These are phyloP conservation scores for Epichloe glyceriae DNA, from an alignment of 2,329 filamentous ascomycete species.

Conservation along the genomic window DNA sequence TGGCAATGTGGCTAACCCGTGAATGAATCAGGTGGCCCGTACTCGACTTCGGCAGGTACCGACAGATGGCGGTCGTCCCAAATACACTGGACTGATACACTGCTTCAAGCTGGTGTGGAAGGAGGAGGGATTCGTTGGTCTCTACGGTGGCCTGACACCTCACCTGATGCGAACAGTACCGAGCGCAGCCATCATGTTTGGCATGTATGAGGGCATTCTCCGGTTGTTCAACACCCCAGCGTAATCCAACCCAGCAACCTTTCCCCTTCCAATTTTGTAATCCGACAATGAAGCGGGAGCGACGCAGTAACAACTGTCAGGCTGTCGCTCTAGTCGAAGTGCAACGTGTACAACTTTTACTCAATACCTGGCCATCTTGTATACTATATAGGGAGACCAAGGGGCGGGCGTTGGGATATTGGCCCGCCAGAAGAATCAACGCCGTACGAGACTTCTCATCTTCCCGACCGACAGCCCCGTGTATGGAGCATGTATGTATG, in stretches of 20 bases:
- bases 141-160: constrained; percentile 85
- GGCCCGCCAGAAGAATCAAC: too few relatives aligned
- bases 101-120: constrained; percentile 81
- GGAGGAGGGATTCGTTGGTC: constrained; percentile 72
- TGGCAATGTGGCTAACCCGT: not conserved
- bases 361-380: not conserved
- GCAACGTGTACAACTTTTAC: not conserved
- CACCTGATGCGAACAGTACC: constrained; percentile 86
- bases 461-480: too few relatives aligned
- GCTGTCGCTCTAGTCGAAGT: not conserved
- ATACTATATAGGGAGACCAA: not conserved
- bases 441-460: too few relatives aligned
- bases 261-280: not conserved
- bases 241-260: constrained; percentile 8
- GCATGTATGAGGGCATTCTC: constrained; percentile 59
- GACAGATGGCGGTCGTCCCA: constrained; percentile 54
- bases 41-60: constrained; percentile 79
- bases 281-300: not conserved
- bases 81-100: constrained; percentile 79
- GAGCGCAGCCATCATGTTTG: constrained; percentile 92
- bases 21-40: constrained; percentile 49
- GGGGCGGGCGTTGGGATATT: not conserved
- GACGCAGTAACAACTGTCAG: too few relatives aligned
- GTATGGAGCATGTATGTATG: too few relatives aligned
- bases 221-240: constrained; percentile 30